Base-by-base conservation (phyloP, 106 monocot genomes). In the Dendrobium chrysotoxum region DNA sequence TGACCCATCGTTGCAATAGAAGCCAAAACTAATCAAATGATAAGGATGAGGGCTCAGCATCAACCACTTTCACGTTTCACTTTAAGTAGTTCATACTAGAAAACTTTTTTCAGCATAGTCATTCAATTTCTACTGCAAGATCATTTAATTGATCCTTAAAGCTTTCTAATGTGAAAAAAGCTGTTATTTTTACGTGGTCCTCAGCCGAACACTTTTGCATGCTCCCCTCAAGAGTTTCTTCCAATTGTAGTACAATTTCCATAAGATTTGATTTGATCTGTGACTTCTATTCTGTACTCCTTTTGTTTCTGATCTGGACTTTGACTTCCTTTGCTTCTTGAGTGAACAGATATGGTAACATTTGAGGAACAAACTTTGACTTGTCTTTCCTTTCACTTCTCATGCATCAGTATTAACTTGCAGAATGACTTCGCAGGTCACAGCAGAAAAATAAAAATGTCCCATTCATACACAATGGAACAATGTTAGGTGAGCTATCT, bases 401-500 rank as follows among this genome's bases (percentile, higher is more conserved):
- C 0, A 55, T 55, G 18, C 54, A 20, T 17, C 54, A 55, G 15
- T 55, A 55, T 55, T 55, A 55, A 55, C 13, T 17, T 66, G 66
- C 66, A 25, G 4, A 66, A 66, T 66, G n/a, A 23, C 1, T 25
- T 5, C 10, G 66, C 26, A n/a, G 66, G 5, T 6, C 7, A 7
- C 20, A 61, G 5, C 4, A 61, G 4, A 61, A n/a, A 61, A 61
- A 23, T 1, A 55, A 55, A 55, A 20, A 55, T 44, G 9, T 13
- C 13, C 50, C 50, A 70, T 70, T 70, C 70, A 38, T 73, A 73
- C 15, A 40, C 20, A 35, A 35, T 40, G 40, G 17, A 73, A 40
- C 73, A 28, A 40, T 40, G 38, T 40, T 73, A 40, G 38, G 73
- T 73, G 73, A 73, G 73, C 73, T 40, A 73, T 73, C 73, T 73